Evolutionary conservation across 2,329 filamentous ascomycete genomes (phyloP).

Genomic region (Phyllosticta citrichinensis): DNA sequence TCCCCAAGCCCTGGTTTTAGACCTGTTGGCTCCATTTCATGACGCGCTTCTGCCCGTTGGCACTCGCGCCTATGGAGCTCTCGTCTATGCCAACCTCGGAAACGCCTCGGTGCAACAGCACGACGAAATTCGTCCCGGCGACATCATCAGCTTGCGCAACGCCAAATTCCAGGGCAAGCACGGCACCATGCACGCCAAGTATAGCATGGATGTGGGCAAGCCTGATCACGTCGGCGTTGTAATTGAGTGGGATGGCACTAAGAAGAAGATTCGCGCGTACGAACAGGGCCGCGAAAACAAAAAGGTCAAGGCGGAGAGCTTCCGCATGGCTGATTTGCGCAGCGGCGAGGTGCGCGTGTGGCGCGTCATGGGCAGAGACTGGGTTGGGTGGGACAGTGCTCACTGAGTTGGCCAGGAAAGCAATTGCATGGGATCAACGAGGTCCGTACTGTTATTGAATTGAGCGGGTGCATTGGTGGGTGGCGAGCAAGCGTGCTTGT

Average conservation of each 20-base stretch:
- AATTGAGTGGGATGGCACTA: conserved; percentile 94
- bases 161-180: conserved; percentile 92
- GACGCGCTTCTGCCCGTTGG: conserved; percentile 75
- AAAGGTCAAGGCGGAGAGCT: conserved; percentile 90
- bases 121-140: conserved; percentile 87
- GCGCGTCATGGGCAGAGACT: conserved; percentile 84
- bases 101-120: conserved; percentile 85
- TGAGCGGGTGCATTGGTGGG: neutral
- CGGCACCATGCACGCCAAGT: conserved; percentile 91
- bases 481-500: neutral
- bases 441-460: neutral
- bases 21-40: conserved; percentile 63
- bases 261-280: conserved; percentile 94
- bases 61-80: conserved; percentile 78
- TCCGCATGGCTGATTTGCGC: conserved; percentile 81
- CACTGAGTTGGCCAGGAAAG: neutral
- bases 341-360: conserved; percentile 96
- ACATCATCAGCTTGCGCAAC: conserved; percentile 88
- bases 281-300: conserved; percentile 90
- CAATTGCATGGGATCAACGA: neutral
- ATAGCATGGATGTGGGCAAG: conserved; percentile 77
- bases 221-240: conserved; percentile 84
- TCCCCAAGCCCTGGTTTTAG: conserved; percentile 64
- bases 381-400: conserved; percentile 68
- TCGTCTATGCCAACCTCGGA: conserved; percentile 89